phyloP scores from a whole-genome alignment of 345 rosid species.

The Populus davidiana region DNA sequence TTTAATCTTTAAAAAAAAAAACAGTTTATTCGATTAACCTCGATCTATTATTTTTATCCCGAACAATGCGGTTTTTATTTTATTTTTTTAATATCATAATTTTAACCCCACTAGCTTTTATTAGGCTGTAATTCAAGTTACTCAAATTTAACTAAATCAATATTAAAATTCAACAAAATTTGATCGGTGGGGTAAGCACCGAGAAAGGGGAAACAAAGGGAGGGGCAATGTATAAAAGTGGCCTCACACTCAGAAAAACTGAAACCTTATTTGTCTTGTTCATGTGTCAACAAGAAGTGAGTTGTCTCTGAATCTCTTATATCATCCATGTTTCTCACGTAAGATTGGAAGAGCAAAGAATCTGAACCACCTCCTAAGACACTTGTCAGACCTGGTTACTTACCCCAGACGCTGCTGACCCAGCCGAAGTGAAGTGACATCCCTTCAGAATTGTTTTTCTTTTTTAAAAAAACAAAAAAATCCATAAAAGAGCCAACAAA shows the following conservation, averaged over 20 bases:
- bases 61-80: too few species aligned
- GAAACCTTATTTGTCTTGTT: not conserved
- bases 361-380: slow-evolving; percentile 22
- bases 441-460: not conserved
- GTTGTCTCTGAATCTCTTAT: not conserved
- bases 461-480: fast-evolving
- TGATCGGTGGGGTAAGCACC: too few species aligned
- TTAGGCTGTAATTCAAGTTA: too few species aligned
- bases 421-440: not conserved
- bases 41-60: too few species aligned
- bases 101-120: too few species aligned
- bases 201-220: too few species aligned
- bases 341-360: slow-evolving; percentile 14
- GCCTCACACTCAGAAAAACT: not conserved
- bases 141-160: too few species aligned
- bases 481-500: not conserved
- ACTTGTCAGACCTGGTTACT: slow-evolving; percentile 29
- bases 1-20: too few species aligned
- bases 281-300: not conserved
- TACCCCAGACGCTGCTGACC: slow-evolving; percentile 36
- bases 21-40: too few species aligned
- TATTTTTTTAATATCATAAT: too few species aligned
- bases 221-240: not conserved
- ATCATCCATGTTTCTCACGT: not conserved
- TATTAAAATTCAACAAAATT: too few species aligned